Evolutionary conservation across 2,329 filamentous ascomycete genomes (phyloP).

Genomic region (Leptographium lundbergii): DNA sequence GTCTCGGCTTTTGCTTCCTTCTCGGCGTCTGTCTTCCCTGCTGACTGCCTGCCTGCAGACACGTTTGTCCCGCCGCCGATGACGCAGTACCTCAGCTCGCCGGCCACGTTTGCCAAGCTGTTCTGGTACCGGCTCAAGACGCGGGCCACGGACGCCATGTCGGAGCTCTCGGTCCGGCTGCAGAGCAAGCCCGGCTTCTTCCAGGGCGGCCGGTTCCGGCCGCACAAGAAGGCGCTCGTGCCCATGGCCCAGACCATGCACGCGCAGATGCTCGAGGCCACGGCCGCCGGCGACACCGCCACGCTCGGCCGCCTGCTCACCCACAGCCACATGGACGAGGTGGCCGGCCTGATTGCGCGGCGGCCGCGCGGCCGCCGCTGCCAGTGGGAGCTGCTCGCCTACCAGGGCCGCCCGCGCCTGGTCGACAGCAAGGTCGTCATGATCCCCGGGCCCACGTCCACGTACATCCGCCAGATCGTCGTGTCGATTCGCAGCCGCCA

Average conservation of each 20-base stretch:
- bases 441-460: constrained; percentile 26
- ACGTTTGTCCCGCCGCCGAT: constrained; percentile 35
- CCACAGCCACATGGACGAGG: constrained; percentile 34
- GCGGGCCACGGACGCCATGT: constrained; percentile 22
- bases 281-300: constrained; percentile 43
- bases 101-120: constrained; percentile 21
- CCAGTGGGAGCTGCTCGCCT: constrained; percentile 41
- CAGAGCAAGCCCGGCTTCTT: constrained; percentile 32
- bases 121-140: constrained; percentile 23
- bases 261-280: constrained; percentile 45
- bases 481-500: constrained; percentile 47
- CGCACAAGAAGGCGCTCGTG: constrained; percentile 27
- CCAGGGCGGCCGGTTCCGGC: constrained; percentile 29
- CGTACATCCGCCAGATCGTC: constrained; percentile 36
- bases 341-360: constrained; percentile 39
- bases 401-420: constrained; percentile 35
- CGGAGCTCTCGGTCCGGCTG: constrained; percentile 28
- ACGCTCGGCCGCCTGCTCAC: constrained; percentile 40
- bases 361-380: constrained; percentile 33
- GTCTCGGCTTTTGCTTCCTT: background rate
- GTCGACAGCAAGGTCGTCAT: constrained; percentile 42
- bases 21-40: too few species aligned
- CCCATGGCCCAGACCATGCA: constrained; percentile 48
- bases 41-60: constrained; percentile 19
- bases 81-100: constrained; percentile 19